Evolutionary conservation across 116 monocot genomes (phyloP), one percentile per base, ranked within the genome.

Genomic region (Papilionanthe hybrid): DNA sequence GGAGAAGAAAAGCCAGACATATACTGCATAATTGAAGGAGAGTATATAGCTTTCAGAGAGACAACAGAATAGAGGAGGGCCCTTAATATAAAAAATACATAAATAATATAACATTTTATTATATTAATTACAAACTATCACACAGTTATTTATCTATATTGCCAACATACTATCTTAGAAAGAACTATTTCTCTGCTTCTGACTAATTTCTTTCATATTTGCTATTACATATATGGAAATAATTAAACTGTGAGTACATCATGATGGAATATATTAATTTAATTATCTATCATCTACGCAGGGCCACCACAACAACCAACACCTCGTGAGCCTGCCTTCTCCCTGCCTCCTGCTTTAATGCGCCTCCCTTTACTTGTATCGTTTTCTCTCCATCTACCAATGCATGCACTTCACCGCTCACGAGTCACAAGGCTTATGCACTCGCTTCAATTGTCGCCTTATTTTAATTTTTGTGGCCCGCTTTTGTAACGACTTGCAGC

Each of bases 321-420:
- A 37, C 17, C 71, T 71, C 71, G 71, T 71, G 71, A 71, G 71
- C 32, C 29, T 71, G 71, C 71, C 71, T 41, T 41, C 71, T 41
- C 10, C 71, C 71, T 71, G 41, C 71, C 71, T 71, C 71, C 71
- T 13, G 3, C 37, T 41, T 71, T 71, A 71, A 71, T 71, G 71
- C 29, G 11, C 41, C 71, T 29, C 41, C 18, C 71, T 71, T 28
- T 37, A 30, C 32, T 17, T 30, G 32, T 69, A 5, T 30, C 15
- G 28, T 13, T 37, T 37, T 69, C 32, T 69, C 28, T 69, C 28
- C 32, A 17, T 32, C 15, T 37, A 37, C 37, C 65, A 25, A 41
- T 17, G 41, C 29, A 17, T 32, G 71, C 71, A 53, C 53, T 3
- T 53, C 53, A 53, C 17, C 29, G 29, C 37, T 71, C 29, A 41